Conservation (phyloP, 2,329 filamentous ascomycete genomes). For the Colletotrichum coccodes region DNA sequence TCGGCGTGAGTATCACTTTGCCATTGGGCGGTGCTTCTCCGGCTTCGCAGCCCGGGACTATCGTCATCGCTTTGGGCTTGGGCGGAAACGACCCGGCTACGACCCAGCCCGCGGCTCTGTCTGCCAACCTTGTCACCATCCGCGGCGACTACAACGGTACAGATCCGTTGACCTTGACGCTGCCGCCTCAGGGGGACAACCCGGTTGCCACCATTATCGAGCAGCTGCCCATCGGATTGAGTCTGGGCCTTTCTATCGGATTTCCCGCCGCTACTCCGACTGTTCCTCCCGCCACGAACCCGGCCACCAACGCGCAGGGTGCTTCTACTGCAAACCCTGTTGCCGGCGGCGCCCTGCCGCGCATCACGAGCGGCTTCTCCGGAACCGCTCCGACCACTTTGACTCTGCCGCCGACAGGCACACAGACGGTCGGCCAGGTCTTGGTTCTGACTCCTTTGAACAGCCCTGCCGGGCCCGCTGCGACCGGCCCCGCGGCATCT, state of each 20-base stretch:
- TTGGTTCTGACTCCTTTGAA: conserved; percentile 15
- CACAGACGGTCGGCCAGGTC: not conserved
- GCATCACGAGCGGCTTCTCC: conserved; percentile 9
- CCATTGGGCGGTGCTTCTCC: not conserved
- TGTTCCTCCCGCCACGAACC: not conserved
- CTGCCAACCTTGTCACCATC: conserved; percentile 9
- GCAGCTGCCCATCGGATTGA: conserved; percentile 18
- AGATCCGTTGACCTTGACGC: conserved; percentile 1
- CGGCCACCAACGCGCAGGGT: not conserved
- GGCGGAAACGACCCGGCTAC: conserved; percentile 25
- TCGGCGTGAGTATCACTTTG: conserved; percentile 15
- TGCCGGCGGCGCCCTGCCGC: not conserved
- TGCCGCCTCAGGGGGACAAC: not conserved
- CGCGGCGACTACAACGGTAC: conserved; percentile 16
- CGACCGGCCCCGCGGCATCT: not conserved
- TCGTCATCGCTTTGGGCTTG: conserved; percentile 14
- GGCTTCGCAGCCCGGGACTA: not conserved
- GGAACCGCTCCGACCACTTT: conserved; percentile 11
- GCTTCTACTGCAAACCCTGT: not conserved
- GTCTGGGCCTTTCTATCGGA: not conserved
- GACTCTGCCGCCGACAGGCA: conserved; percentile 7
- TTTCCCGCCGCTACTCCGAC: not conserved
- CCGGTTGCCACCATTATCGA: conserved; percentile 12
- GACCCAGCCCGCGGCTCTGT: not conserved
- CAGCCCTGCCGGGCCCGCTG: not conserved